phyloP scores from a whole-genome alignment of 352 stramenopile species.

The Pythium periplocum region DNA sequence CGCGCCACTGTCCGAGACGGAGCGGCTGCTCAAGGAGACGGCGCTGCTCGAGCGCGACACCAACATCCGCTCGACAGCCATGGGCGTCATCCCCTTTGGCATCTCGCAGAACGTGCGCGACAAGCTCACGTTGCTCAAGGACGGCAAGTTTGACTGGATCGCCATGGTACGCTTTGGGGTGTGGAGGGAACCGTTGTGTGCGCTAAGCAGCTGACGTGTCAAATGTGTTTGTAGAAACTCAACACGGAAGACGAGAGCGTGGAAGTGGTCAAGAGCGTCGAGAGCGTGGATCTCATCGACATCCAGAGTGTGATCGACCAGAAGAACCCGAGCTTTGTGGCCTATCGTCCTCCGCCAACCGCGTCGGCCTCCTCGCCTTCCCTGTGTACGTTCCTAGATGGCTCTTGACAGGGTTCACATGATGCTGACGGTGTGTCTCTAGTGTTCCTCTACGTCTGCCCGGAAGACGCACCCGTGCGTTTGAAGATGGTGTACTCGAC shows the following conservation, averaged over 20 bases:
- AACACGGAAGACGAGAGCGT: slow-evolving; percentile 72
- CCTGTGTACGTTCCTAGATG: slow-evolving; percentile 3
- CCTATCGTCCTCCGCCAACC: slow-evolving; percentile 55
- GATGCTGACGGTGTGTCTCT: not conserved
- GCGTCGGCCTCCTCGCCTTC: not conserved
- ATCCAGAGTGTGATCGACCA: slow-evolving; percentile 51
- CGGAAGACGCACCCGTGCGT: slow-evolving; percentile 78
- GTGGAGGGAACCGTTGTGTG: no score
- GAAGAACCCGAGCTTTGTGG: slow-evolving; percentile 70
- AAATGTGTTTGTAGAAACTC: slow-evolving; percentile 42
- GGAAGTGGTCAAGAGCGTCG: slow-evolving; percentile 73
- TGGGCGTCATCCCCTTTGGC: slow-evolving; percentile 85
- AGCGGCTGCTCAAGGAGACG: slow-evolving; percentile 78
- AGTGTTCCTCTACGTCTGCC: slow-evolving; percentile 90
- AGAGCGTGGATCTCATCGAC: slow-evolving; percentile 65
- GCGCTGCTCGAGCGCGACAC: slow-evolving; percentile 76
- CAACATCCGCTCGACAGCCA: slow-evolving; percentile 84
- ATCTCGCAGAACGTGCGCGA: slow-evolving; percentile 79
- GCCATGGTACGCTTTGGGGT: slow-evolving; percentile 47
- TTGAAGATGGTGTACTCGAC: slow-evolving; percentile 91
- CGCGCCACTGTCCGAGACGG: slow-evolving; percentile 80
- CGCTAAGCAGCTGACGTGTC: no score
- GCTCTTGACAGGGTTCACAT: no score
- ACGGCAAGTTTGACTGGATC: slow-evolving; percentile 86
- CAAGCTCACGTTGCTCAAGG: slow-evolving; percentile 69